Conservation (phyloP, 2,329 filamentous ascomycete genomes). For the Trichoderma asperellum region DNA sequence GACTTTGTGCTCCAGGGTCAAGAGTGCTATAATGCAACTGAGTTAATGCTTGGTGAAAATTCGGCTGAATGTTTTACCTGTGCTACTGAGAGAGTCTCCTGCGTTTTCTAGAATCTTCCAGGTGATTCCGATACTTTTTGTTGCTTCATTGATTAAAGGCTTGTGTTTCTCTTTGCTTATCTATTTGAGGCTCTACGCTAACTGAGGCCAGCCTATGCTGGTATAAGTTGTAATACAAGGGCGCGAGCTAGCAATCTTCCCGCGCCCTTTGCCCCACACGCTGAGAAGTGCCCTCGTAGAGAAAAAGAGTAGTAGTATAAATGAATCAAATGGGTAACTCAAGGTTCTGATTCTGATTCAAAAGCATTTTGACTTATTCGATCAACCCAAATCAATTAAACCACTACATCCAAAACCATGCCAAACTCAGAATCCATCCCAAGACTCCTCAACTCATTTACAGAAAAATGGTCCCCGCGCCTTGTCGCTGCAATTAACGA, state of each 20-base stretch:
- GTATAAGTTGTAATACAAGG: not conserved
- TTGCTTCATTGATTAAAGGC: too few relatives aligned
- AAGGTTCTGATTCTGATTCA: not conserved
- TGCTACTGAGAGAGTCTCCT: too few relatives aligned
- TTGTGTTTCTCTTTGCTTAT: too few relatives aligned
- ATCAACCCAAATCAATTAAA: not conserved
- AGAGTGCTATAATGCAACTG: too few relatives aligned
- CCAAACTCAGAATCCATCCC: slow-evolving; percentile 7
- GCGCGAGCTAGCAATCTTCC: not conserved
- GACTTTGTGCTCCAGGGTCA: too few relatives aligned
- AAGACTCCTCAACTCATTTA: slow-evolving; percentile 14
- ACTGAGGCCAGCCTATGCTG: too few relatives aligned
- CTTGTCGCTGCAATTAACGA: slow-evolving; percentile 18
- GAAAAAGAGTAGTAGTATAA: not conserved
- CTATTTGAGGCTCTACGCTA: too few relatives aligned
- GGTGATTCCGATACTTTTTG: too few relatives aligned
- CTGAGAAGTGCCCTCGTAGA: not conserved
- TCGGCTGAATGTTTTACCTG: too few relatives aligned
- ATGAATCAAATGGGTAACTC: not conserved
- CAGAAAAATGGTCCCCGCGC: slow-evolving; percentile 15
- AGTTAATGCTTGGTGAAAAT: too few relatives aligned
- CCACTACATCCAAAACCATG: not conserved
- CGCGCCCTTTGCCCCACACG: slow-evolving; percentile 1
- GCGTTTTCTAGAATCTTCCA: too few relatives aligned
- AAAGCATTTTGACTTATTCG: not conserved